Evolutionary conservation across 352 stramenopile genomes (phyloP).

Genomic region (Elongisporangium senticosum): DNA sequence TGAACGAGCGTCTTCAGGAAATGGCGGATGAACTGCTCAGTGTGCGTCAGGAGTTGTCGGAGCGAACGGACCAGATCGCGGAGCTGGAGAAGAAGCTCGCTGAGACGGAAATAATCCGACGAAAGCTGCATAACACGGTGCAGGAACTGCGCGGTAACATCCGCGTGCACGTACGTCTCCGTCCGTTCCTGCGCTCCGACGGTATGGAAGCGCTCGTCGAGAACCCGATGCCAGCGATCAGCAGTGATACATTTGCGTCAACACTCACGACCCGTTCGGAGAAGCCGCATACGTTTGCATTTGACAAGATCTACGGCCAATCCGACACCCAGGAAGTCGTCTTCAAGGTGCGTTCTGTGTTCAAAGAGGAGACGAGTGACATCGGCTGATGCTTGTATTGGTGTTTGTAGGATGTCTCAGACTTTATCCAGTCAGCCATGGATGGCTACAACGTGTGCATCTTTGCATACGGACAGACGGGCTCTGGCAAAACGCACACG

Average conservation of each 20-base stretch:
- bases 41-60: constrained; percentile 55
- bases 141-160: constrained; percentile 99
- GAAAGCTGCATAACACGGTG: constrained; percentile 99
- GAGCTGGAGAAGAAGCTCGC: constrained; percentile 59
- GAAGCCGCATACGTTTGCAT: constrained; percentile 90
- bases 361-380: too few relatives aligned
- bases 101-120: constrained; percentile 69
- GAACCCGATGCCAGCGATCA: constrained; percentile 46
- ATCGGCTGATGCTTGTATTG: neutral
- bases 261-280: constrained; percentile 69
- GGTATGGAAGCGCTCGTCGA: constrained; percentile 41
- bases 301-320: constrained; percentile 97
- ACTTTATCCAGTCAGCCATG: constrained; percentile 90
- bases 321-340: constrained; percentile 94
- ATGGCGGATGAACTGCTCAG: constrained; percentile 65
- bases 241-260: constrained; percentile 61
- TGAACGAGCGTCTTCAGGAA: constrained; percentile 49
- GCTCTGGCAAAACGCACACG: constrained; percentile 97
- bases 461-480: constrained; percentile 98
- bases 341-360: constrained; percentile 56
- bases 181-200: constrained; percentile 89
- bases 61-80: constrained; percentile 53
- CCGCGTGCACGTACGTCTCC: constrained; percentile 94
- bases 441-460: constrained; percentile 99
- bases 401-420: constrained; percentile 58